Percentiles rank a stretch among this genome's conserved stretches.
phyloP scores from a whole-genome alignment of 176 grass and related monocot species.

The Bothriochloa decipiens region DNA sequence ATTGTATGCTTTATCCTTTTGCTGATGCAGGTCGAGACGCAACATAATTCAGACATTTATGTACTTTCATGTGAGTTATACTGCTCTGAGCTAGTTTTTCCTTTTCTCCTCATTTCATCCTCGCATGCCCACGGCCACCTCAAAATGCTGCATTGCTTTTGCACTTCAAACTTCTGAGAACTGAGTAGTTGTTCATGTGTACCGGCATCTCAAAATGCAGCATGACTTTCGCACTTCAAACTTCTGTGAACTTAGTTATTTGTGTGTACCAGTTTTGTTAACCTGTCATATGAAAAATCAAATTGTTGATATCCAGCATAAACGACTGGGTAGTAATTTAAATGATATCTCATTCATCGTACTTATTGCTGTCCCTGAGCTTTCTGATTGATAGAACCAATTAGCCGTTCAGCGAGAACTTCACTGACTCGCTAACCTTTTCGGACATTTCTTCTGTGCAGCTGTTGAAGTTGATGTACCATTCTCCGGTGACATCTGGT shows the following conservation, averaged over 20 bases:
- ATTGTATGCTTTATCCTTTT: constrained; percentile 13
- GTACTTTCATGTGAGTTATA: constrained; percentile 85
- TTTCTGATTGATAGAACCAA: constrained; percentile 3
- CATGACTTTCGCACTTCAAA: not conserved
- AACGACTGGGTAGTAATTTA: not conserved
- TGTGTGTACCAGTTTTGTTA: not conserved
- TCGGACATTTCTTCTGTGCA: constrained; percentile 41
- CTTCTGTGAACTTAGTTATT: constrained; percentile 15
- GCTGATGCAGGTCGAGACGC: constrained; percentile 65
- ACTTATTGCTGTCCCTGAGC: not conserved
- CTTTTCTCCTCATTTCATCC: constrained; percentile 13
- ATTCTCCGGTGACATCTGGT: constrained; percentile 67
- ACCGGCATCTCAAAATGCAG: not conserved
- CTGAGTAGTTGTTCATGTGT: not conserved
- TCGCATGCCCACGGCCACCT: not conserved
- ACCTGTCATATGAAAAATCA: not conserved
- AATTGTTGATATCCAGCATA: constrained; percentile 2
- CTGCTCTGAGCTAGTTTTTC: constrained; percentile 30
- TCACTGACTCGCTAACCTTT: constrained; percentile 14
- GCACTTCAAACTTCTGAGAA: not conserved
- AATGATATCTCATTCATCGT: not conserved
- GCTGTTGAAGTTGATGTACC: constrained; percentile 94
- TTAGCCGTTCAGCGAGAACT: constrained; percentile 17
- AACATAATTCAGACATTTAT: constrained; percentile 92
- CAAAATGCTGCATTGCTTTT: not conserved